Evolutionary conservation across 1,139 yeast genomes (phyloP).

Genomic region (Protomyces macrosporus): DNA sequence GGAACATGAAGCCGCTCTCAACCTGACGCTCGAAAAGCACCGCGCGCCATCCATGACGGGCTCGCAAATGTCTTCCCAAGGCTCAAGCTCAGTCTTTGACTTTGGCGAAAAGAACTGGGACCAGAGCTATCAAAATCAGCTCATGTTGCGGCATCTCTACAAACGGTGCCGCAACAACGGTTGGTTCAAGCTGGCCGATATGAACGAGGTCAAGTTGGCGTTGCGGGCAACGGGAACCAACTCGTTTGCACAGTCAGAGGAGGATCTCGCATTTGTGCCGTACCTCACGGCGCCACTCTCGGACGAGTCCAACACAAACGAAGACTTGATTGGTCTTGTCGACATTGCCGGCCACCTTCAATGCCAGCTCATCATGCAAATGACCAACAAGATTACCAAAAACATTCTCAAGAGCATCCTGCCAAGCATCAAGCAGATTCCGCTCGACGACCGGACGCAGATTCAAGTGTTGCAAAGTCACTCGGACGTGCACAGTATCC

Average conservation of each 20-base stretch:
- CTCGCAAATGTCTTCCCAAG: not conserved
- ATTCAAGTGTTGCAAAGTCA: slow-evolving; percentile 29
- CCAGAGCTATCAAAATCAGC: slow-evolving; percentile 29
- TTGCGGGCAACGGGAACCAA: slow-evolving; percentile 24
- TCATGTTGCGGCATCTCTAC: slow-evolving; percentile 30
- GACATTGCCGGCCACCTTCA: slow-evolving; percentile 27
- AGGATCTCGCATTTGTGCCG: slow-evolving; percentile 22
- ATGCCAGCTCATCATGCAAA: slow-evolving; percentile 29
- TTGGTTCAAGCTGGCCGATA: slow-evolving; percentile 30
- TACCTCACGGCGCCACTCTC: slow-evolving; percentile 22
- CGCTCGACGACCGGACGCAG: slow-evolving; percentile 30
- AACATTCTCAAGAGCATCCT: slow-evolving; percentile 27
- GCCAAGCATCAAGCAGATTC: slow-evolving; percentile 26
- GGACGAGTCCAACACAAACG: slow-evolving; percentile 12
- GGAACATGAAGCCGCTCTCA: slow-evolving; percentile 21
- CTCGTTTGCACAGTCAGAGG: slow-evolving; percentile 9
- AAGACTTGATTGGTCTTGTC: slow-evolving; percentile 26
- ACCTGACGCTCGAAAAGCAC: slow-evolving; percentile 1
- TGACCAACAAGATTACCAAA: slow-evolving; percentile 28
- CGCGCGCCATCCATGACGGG: not conserved
- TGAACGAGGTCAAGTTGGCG: slow-evolving; percentile 26
- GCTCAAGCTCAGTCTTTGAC: slow-evolving; percentile 16
- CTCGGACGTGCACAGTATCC: slow-evolving; percentile 30
- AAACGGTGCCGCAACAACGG: slow-evolving; percentile 29
- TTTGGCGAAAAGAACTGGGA: slow-evolving; percentile 18